These are phyloP conservation scores for Sordariomycetes sp. DNA, from an alignment of 2,329 filamentous ascomycete genomes.

Conservation along the genomic window DNA sequence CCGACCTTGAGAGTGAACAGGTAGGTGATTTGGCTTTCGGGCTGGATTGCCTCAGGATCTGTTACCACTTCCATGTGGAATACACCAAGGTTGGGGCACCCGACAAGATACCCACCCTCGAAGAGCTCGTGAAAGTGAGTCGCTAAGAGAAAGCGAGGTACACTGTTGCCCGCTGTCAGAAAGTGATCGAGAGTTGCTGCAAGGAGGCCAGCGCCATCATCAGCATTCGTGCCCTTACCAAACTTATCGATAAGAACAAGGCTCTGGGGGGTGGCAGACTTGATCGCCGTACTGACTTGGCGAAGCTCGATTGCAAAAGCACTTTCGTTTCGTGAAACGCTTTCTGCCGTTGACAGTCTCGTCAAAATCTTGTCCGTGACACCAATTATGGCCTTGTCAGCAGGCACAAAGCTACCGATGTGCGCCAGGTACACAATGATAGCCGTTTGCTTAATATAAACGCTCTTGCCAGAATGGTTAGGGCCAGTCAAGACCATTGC, in stretches of 20 bases:
- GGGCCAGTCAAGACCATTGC: constrained; percentile 82
- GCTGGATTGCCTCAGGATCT: constrained; percentile 37
- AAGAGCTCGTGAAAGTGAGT: constrained; percentile 68
- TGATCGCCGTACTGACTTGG: constrained; percentile 71
- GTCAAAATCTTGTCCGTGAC: constrained; percentile 90
- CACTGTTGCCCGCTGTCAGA: constrained; percentile 28
- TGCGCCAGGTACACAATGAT: constrained; percentile 89
- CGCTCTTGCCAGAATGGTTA: constrained; percentile 93
- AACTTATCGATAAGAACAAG: constrained; percentile 93
- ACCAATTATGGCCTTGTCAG: constrained; percentile 65
- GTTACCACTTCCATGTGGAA: constrained; percentile 65
- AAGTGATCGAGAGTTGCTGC: constrained; percentile 50
- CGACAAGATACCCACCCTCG: constrained; percentile 47
- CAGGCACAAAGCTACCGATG: constrained; percentile 86
- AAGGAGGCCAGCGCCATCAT: constrained; percentile 50
- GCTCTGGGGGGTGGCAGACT: constrained; percentile 64
- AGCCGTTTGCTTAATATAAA: constrained; percentile 89
- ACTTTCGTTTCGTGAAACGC: constrained; percentile 48
- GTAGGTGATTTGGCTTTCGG: constrained; percentile 59
- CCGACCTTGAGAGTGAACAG: constrained; percentile 64
- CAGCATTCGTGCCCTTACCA: constrained; percentile 51
- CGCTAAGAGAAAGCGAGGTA: constrained; percentile 50
- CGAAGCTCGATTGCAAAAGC: constrained; percentile 73
- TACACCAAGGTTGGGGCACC: constrained; percentile 43
- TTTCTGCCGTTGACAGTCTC: constrained; percentile 67